A percentile compares a stretch with the other conserved stretches of the same genome.
Evolutionary conservation across 1,139 yeast species (phyloP).

Genomic region (Lodderomyces parapsilosis): DNA sequence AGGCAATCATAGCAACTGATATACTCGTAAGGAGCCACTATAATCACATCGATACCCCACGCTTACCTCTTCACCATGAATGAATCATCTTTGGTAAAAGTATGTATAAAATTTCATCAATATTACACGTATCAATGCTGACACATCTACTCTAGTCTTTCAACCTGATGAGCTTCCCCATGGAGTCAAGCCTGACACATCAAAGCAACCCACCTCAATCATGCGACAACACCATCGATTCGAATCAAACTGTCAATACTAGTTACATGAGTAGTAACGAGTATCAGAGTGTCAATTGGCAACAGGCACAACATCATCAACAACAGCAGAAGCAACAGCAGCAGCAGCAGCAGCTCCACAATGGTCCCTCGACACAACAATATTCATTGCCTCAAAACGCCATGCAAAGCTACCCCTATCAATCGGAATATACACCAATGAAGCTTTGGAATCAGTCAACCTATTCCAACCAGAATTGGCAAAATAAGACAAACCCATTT

Average conservation of each 20-base stretch:
- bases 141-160: background rate
- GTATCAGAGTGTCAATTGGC: background rate
- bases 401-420: background rate
- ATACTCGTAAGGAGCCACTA: too few relatives aligned
- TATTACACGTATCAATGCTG: background rate
- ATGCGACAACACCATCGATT: background rate
- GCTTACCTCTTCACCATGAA: background rate
- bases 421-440: conserved; percentile 3
- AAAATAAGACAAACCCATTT: background rate
- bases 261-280: background rate
- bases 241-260: background rate
- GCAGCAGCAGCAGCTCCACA: conserved; percentile 7
- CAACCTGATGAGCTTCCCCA: conserved; percentile 1
- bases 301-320: background rate
- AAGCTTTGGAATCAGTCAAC: conserved; percentile 9
- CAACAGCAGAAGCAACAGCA: conserved; percentile 4
- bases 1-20: too few relatives aligned
- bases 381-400: background rate
- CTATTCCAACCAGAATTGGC: background rate
- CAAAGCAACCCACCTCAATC: background rate
- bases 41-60: too few relatives aligned
- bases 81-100: background rate
- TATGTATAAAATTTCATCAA: background rate
- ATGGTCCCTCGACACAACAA: conserved; percentile 1
- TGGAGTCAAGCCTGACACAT: background rate